Conservation (phyloP, 345 rosid species). For the Mangifera indica region DNA sequence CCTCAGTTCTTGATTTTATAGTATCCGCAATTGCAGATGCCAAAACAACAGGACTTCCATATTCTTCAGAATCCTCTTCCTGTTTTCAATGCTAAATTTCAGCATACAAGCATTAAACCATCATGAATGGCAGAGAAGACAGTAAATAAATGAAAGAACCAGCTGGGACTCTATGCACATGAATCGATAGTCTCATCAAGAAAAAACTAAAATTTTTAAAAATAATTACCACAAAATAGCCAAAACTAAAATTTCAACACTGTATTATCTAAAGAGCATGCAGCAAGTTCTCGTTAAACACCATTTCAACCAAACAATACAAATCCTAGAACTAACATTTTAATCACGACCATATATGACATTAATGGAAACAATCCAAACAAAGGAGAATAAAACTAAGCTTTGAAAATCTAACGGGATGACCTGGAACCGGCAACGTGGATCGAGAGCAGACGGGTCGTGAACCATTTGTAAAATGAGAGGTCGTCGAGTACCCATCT, state of each 20-base stretch:
- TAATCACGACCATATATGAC: too few relatives aligned
- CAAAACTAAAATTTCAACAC: neutral
- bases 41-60: slow-evolving; percentile 70
- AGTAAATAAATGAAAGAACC: neutral
- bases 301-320: neutral
- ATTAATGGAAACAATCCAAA: neutral
- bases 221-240: neutral
- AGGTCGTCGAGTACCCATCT: slow-evolving; percentile 96
- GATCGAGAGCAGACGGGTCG: slow-evolving; percentile 78
- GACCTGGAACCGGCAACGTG: slow-evolving; percentile 91
- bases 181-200: neutral
- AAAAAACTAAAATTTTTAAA: neutral
- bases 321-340: too few relatives aligned
- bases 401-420: neutral
- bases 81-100: slow-evolving; percentile 24
- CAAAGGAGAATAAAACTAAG: neutral
- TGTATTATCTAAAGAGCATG: neutral
- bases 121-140: neutral
- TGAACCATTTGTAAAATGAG: slow-evolving; percentile 96
- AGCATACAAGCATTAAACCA: slow-evolving; percentile 3
- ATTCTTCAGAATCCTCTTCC: slow-evolving; percentile 96
- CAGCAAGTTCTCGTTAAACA: too few relatives aligned
- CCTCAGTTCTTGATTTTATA: slow-evolving; percentile 73
- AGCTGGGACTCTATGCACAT: neutral
- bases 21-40: slow-evolving; percentile 75